These are phyloP conservation scores for Chlorella vulgaris DNA, from an alignment of 139 green algal genomes.

Conservation along the genomic window DNA sequence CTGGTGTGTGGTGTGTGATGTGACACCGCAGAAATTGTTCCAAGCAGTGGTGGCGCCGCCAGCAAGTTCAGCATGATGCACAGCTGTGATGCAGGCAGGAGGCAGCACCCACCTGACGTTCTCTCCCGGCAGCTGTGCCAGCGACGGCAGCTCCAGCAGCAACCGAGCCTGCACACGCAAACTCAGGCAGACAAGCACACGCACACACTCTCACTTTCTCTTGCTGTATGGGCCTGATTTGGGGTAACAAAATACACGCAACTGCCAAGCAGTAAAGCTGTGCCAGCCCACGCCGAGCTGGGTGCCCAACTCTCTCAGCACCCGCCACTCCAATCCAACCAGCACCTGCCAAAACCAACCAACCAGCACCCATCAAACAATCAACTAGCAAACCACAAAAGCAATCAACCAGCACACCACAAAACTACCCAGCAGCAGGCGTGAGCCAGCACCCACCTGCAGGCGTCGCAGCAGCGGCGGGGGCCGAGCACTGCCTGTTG, in stretches of 20 bases:
- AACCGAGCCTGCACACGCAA: constrained; percentile 29
- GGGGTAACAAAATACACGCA: too few relatives aligned
- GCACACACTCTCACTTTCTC: neutral
- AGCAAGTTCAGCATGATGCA: too few relatives aligned
- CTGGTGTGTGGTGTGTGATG: too few relatives aligned
- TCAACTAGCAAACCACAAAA: neutral
- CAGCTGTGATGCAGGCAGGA: too few relatives aligned
- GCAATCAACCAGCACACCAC: neutral
- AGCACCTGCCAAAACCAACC: neutral
- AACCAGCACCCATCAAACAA: neutral
- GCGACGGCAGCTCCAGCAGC: constrained; percentile 52
- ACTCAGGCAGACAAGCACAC: neutral
- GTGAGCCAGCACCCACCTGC: constrained; percentile 22
- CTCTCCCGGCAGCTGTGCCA: constrained; percentile 11
- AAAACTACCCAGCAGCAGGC: too few relatives aligned
- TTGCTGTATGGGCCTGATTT: too few relatives aligned
- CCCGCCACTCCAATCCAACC: too few relatives aligned
- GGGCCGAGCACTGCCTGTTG: neutral
- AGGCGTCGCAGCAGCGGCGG: constrained; percentile 26
- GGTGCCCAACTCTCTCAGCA: too few relatives aligned
- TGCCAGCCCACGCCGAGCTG: too few relatives aligned
- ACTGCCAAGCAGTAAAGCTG: too few relatives aligned
- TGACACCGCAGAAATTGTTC: too few relatives aligned
- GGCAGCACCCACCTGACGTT: constrained; percentile 8
- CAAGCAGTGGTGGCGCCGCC: too few relatives aligned